Percentiles rank a stretch among this genome's conserved stretches.
Conservation (phyloP, 345 rosid genomes). For the Litchi chinensis region DNA sequence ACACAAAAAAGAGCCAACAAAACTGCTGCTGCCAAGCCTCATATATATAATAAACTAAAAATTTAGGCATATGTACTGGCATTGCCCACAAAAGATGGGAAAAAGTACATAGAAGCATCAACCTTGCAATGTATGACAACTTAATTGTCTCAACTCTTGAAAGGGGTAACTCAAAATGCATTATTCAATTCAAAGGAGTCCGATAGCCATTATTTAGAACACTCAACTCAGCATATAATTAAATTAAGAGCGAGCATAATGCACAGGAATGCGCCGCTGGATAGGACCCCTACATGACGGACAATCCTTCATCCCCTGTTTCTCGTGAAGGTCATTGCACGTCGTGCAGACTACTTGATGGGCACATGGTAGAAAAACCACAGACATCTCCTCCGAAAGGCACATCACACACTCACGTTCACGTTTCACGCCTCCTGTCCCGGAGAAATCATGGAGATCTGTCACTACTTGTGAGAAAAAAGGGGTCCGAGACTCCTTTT, state of each 20-base stretch:
- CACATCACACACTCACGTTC: conserved; percentile 97
- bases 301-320: conserved; percentile 72
- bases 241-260: conserved; percentile 44
- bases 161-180: conserved; percentile 29
- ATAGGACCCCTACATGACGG: conserved; percentile 63
- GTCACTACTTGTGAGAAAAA: conserved; percentile 34
- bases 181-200: conserved; percentile 45
- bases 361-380: conserved; percentile 63
- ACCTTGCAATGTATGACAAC: conserved; percentile 23
- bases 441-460: conserved; percentile 35
- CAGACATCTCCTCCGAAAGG: conserved; percentile 62
- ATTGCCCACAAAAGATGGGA: conserved; percentile 19
- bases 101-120: conserved; percentile 24
- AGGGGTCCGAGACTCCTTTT: conserved; percentile 34
- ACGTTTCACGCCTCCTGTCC: conserved; percentile 55
- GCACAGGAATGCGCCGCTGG: conserved; percentile 45
- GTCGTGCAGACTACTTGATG: conserved; percentile 58
- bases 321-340: conserved; percentile 63
- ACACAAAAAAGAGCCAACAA: background rate
- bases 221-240: conserved; percentile 32
- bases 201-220: conserved; percentile 39
- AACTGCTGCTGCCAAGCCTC: background rate
- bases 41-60: background rate
- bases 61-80: conserved; percentile 4
- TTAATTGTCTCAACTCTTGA: conserved; percentile 32